Base-by-base conservation (phyloP, 768 basidiomycete species). In the Boletus tylopilopsis region DNA sequence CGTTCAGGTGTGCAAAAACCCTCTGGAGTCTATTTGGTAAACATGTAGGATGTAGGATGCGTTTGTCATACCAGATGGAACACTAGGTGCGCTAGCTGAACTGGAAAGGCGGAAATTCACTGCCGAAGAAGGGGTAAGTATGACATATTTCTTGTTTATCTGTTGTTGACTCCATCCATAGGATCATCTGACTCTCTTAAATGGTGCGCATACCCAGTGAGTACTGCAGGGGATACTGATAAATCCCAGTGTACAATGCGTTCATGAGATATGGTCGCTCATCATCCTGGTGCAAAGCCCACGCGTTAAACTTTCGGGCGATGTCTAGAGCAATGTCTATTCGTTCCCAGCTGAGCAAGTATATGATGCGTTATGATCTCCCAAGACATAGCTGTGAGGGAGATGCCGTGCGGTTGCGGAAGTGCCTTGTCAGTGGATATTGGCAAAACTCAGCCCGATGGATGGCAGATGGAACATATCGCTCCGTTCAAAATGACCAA, bases 41-140 rank as follows among this genome's bases (percentile, higher is more conserved):
- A 38, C 8, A 45, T 35, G 25, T 16, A 18, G 18, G 15, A 24
- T 13, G 10, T 50, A 96, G 91, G 93, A 97, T 59, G 83, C 87
- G 3, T 99, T 99, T 64, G 68, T 94, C 22, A 90, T 90, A 47
- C 85, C 88, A 4, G 90, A 93, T 3, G 94, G 93, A 6, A 82
- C 87, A 8, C 77, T 81, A 6, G 91, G 91, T 12, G 91, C 92
- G 2, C 65, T 92, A 27, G 93, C 89, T 4, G 95, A 98, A 67
- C 72, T 98, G 13, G 94, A 98, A 67, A 77, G 93, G 43, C 73
- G 96, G 49, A 98, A 98, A 65, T 98, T 98, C 60, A 98, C 93
- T 0, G 93, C 94, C 0, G 94, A 98, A 68, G 96, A 99, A 80
- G 96, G 96, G 61, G 93, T 93, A 52, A 61, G 79, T 71, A 8